phyloP scores from a whole-genome alignment of 2,329 filamentous ascomycete genomes.

The Gnomoniopsis smithogilvyi region DNA sequence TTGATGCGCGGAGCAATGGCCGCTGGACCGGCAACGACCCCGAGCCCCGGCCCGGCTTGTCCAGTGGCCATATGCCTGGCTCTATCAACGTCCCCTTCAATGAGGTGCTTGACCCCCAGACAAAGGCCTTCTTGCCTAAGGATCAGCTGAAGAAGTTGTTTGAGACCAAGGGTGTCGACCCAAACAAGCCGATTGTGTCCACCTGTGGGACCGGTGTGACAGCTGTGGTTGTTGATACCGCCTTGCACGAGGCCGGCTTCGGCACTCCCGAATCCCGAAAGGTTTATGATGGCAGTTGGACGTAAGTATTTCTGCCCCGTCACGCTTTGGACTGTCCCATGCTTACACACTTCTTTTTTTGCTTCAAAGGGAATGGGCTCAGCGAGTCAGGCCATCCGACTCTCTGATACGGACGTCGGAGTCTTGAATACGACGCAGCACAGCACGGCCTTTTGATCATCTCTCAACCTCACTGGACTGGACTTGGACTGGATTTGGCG shows the following conservation, averaged over 20 bases:
- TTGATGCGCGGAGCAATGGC: conserved; percentile 80
- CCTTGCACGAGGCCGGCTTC: conserved; percentile 74
- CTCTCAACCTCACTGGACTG: background rate
- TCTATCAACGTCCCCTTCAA: conserved; percentile 80
- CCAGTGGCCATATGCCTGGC: conserved; percentile 88
- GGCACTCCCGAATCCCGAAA: conserved; percentile 64
- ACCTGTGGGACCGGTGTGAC: conserved; percentile 95
- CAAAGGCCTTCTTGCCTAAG: conserved; percentile 73
- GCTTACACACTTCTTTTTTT: conserved; percentile 4
- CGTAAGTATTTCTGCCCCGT: conserved; percentile 58
- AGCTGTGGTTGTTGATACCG: conserved; percentile 85
- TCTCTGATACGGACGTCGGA: conserved; percentile 51
- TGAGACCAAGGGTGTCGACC: conserved; percentile 74
- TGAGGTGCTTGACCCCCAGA: conserved; percentile 75
- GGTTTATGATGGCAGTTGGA: conserved; percentile 97
- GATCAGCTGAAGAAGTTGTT: conserved; percentile 75
- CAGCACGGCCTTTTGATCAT: background rate
- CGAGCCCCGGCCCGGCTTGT: conserved; percentile 81
- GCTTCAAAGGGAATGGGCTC: conserved; percentile 65
- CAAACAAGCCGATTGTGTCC: conserved; percentile 75
- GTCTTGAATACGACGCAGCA: conserved; percentile 1
- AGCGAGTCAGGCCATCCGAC: conserved; percentile 59
- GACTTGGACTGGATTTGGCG: conserved; percentile 1
- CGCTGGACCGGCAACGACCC: conserved; percentile 80
- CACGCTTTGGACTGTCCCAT: background rate